Evolutionary conservation across 331 rosid genomes (phyloP), one percentile per base, ranked within the genome.

Genomic region (Telfairia occidentalis): DNA sequence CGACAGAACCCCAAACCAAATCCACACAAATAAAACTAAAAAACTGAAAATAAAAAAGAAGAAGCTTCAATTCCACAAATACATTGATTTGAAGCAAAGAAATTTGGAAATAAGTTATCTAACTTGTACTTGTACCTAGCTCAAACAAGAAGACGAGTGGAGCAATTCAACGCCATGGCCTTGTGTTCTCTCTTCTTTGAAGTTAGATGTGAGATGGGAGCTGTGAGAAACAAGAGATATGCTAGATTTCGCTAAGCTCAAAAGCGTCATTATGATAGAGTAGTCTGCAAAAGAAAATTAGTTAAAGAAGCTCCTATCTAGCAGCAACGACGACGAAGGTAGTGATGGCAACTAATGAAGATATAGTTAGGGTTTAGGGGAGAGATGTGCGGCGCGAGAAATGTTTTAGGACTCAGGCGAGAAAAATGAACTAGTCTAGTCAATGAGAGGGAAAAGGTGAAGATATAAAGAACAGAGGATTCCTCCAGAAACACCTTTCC

Each of bases 71-170:
- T 73, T 19, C 70, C 24, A 24, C 35, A 40, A 40, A 38, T 1
- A 43, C 45, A 57, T 53, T 54, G 66, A 73, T 53, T 35, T 58
- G 49, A 9, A 40, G 32, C 37, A 9, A 55, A 35, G 10, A 9
- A 35, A 12, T 16, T 13, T 66, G 48, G 15, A 21, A 52, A 43
- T 54, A 80, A 79, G 32, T 43, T 58, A 30, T 63, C 38, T 63
- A 75, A 81, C 66, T 78, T 78, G n/a, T n/a, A n/a, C n/a, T n/a
- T n/a, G 65, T 79, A 34, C 71, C 53, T 61, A 81, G 79, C 64
- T 83, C 76, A 69, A 64, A 88, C 78, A 74, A 75, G 85, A 78
- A 76, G 77, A 78, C 9, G 77, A 81, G 12, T 18, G 38, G 76
- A 64, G 71, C 76, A 35, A 60, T 79, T 82, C 71, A 69, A 45